These are phyloP conservation scores for Paxillus involutus DNA, from an alignment of 768 basidiomycete genomes.

Conservation along the genomic window DNA sequence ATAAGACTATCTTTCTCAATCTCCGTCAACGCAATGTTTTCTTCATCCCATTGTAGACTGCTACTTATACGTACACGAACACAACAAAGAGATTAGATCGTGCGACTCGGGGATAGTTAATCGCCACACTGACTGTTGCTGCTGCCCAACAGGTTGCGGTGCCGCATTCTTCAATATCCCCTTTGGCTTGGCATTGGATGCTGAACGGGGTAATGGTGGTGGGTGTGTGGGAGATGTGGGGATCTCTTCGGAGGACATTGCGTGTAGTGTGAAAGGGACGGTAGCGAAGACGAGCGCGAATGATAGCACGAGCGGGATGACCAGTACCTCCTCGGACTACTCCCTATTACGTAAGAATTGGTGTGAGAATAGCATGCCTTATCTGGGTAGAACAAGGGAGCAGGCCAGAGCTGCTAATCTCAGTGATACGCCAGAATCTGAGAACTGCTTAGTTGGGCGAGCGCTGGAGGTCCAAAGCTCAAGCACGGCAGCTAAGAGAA, in stretches of 20 bases:
- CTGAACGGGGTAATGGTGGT: slow-evolving; percentile 58
- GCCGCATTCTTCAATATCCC: slow-evolving; percentile 87
- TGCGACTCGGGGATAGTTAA: no score
- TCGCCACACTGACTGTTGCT: slow-evolving; percentile 50
- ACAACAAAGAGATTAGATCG: background rate
- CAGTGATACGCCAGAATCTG: no score
- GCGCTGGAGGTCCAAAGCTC: no score
- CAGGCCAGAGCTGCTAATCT: background rate
- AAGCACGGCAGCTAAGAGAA: background rate
- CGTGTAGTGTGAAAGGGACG: background rate
- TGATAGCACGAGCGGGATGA: slow-evolving; percentile 3
- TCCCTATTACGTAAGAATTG: slow-evolving; percentile 10
- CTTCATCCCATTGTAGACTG: slow-evolving; percentile 94
- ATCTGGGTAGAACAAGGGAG: slow-evolving; percentile 5
- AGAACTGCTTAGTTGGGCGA: no score
- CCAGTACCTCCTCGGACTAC: background rate
- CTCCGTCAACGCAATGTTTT: slow-evolving; percentile 89
- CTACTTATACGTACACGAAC: slow-evolving; percentile 21
- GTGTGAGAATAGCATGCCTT: slow-evolving; percentile 28
- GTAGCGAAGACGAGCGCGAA: background rate
- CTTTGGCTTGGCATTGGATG: slow-evolving; percentile 74
- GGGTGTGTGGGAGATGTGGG: slow-evolving; percentile 42
- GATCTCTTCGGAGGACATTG: slow-evolving; percentile 30
- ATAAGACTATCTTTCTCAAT: slow-evolving; percentile 93
- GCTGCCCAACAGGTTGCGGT: slow-evolving; percentile 36